Evolutionary conservation across 257 asterid species (phyloP), one percentile per base, ranked within the genome.

Genomic region (Cruciata laevipes): DNA sequence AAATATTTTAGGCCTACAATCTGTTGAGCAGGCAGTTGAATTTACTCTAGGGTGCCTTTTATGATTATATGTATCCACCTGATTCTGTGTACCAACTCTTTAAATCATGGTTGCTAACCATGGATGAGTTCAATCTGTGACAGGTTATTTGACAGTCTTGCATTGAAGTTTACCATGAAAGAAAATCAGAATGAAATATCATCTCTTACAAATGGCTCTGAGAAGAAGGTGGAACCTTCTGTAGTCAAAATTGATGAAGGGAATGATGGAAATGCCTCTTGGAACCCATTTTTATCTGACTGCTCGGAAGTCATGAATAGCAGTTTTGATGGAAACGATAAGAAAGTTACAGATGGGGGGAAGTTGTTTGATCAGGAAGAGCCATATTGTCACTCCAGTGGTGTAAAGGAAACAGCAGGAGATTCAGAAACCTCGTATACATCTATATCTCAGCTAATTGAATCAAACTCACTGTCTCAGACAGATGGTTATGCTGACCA

Each of bases 81-180:
- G 53, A 58, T 51, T 4, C 66, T 40, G 56, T 73, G 66, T 42
- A 72, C 8, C 60, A 23, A 70, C 59, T 51, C 61, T 59, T 38
- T 35, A 35, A 35, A 49, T 64, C 56, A 47, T 57, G 63, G 63
- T 53, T 55, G 53, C 61, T 67, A 73, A 76, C 61, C 66, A 68
- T 76, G 63, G 74, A 79, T 71, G 69, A 61, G 78, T 78, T 73
- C 71, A 69, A 78, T 66, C 70, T 67, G 37, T 58, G 61, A 68
- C 88, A 80, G 89, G 72, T 81, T 63, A 74, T 69, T 80, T 63
- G 77, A 81, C 72, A 49, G 61, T 65, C 74, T 80, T 68, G 86
- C 84, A 73, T 75, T 63, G 77, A 77, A 77, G 75, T 69, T 69
- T 76, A 81, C 59, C 66, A 87, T 81, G 93, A 85, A 83, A 75